phyloP scores from a whole-genome alignment of 1,139 yeast genomes.

The Candida albicans region DNA sequence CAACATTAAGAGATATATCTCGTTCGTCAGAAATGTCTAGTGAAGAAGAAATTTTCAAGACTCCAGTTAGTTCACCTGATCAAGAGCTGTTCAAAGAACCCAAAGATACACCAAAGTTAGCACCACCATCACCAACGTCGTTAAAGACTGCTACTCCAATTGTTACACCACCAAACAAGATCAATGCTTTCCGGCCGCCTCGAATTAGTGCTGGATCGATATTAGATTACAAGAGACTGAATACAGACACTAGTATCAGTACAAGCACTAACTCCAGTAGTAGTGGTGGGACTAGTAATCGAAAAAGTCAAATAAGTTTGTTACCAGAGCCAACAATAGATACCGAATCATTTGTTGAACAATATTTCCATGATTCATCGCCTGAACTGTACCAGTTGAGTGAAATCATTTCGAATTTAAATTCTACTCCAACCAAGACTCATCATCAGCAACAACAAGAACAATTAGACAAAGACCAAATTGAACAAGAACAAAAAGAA shows the following conservation, averaged over 20 bases:
- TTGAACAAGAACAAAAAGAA: conserved; percentile 5
- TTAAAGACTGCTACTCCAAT: conserved; percentile 3
- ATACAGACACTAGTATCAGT: conserved; percentile 3
- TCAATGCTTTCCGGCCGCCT: conserved; percentile 1
- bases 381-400: conserved; percentile 11
- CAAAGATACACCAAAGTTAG: conserved; percentile 4
- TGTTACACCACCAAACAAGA: conserved; percentile 4
- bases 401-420: conserved; percentile 6
- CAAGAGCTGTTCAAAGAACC: conserved; percentile 3
- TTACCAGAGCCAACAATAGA: conserved; percentile 17
- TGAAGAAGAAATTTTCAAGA: conserved; percentile 5
- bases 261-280: conserved; percentile 5
- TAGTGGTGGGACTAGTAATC: conserved; percentile 5
- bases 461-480: conserved; percentile 1
- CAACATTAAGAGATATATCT: conserved; percentile 5
- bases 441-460: conserved; percentile 5
- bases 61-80: conserved; percentile 9
- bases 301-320: conserved; percentile 10
- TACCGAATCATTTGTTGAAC: conserved; percentile 14
- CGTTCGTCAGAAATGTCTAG: conserved; percentile 6
- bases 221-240: conserved; percentile 6
- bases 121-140: conserved; percentile 3
- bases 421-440: conserved; percentile 3
- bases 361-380: conserved; percentile 11
- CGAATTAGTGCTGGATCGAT: conserved; percentile 7